These are phyloP conservation scores for Trichoderma simmonsii DNA, from an alignment of 2,329 filamentous ascomycete genomes.

Conservation along the genomic window DNA sequence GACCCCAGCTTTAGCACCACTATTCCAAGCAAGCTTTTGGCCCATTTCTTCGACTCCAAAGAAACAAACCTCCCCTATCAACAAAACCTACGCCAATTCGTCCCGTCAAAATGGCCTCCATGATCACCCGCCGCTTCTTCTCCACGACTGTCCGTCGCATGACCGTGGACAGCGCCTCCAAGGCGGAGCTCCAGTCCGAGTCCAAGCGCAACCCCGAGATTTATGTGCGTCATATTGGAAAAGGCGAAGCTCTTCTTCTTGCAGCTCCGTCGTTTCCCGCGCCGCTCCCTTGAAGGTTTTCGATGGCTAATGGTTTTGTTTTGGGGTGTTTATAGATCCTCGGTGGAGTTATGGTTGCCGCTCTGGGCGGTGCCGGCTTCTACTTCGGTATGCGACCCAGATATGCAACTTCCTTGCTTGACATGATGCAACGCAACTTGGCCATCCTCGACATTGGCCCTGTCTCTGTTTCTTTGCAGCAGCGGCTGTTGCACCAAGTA, in stretches of 20 bases:
- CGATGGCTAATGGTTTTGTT: neutral
- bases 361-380: slow-evolving; percentile 85
- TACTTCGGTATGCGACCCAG: slow-evolving; percentile 64
- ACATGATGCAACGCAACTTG: neutral
- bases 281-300: neutral
- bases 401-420: neutral
- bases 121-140: slow-evolving; percentile 55
- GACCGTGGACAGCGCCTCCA: slow-evolving; percentile 36
- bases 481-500: neutral
- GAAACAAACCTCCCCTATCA: slow-evolving; percentile 11
- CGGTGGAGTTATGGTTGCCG: slow-evolving; percentile 83
- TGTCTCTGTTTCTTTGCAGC: neutral
- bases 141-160: slow-evolving; percentile 53
- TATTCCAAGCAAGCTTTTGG: slow-evolving; percentile 14
- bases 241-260: slow-evolving; percentile 3
- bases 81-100: slow-evolving; percentile 21
- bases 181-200: slow-evolving; percentile 54
- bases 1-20: slow-evolving; percentile 12
- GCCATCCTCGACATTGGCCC: neutral
- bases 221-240: slow-evolving; percentile 40
- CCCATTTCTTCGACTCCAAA: slow-evolving; percentile 20
- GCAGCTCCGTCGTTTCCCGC: slow-evolving; percentile 9
- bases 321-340: slow-evolving; percentile 63
- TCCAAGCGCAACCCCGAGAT: slow-evolving; percentile 53
- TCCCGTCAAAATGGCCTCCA: slow-evolving; percentile 51